Evolutionary conservation across 2,329 filamentous ascomycete genomes (phyloP).

Genomic region (Pseudogymnoascus sp.): DNA sequence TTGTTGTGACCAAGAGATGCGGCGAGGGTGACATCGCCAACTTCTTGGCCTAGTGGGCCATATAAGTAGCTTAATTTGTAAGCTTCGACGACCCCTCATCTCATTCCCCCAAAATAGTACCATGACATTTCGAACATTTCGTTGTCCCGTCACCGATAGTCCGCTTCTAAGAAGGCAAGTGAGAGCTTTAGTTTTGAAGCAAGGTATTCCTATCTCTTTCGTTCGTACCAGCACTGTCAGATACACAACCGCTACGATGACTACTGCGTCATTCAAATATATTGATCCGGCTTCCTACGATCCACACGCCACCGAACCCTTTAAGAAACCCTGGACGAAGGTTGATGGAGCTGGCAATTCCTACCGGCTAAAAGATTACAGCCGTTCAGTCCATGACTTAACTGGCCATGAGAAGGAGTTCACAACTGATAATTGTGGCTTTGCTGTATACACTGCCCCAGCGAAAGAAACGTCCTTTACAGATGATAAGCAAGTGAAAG

Average conservation of each 20-base stretch:
- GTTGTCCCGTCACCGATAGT: neutral
- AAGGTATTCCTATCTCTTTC: neutral
- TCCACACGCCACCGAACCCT: slow-evolving; percentile 8
- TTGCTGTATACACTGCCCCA: slow-evolving; percentile 53
- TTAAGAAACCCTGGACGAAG: slow-evolving; percentile 52
- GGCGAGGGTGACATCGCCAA: neutral
- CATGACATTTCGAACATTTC: neutral
- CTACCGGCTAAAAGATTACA: slow-evolving; percentile 38
- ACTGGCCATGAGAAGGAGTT: slow-evolving; percentile 58
- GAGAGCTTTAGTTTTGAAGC: neutral
- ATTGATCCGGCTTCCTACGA: slow-evolving; percentile 46
- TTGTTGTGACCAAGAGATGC: too few relatives aligned
- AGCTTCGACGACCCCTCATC: neutral
- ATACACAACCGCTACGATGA: slow-evolving; percentile 38
- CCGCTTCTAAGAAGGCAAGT: neutral
- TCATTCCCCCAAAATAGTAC: neutral
- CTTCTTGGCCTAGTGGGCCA: neutral
- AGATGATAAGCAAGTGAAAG: slow-evolving; percentile 58
- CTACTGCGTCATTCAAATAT: slow-evolving; percentile 50
- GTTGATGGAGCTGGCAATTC: slow-evolving; percentile 52
- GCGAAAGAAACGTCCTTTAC: slow-evolving; percentile 49
- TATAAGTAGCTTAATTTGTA: neutral
- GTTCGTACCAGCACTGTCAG: neutral
- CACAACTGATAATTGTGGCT: slow-evolving; percentile 62
- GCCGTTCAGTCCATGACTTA: slow-evolving; percentile 54